Evolutionary conservation across 306 rosid genomes (phyloP), one percentile per base, ranked within the genome.

Genomic region (Pterocarpus macrocarpus): DNA sequence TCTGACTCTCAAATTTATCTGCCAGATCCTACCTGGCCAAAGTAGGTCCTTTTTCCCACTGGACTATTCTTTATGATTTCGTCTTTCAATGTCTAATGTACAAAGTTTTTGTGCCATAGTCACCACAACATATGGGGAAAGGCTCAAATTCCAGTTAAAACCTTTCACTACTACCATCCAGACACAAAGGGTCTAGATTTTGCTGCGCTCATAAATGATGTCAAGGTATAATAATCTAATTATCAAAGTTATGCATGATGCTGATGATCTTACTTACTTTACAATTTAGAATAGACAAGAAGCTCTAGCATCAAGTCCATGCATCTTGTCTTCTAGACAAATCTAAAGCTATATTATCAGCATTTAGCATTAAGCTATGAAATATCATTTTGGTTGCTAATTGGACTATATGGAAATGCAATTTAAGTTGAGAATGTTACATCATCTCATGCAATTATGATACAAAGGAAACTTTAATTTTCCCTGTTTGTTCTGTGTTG

Each of bases 121-220:
- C 98, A 94, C 80, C 97, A 86, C 84, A 91, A 91, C 89, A 91
- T 94, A 78, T 94, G 98, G 98, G 84, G 87, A 83, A 93, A 91
- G 56, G 95, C 95, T 66, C 87, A 85, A 36, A 90, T 94, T 73
- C 92, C 93, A 17, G 88, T 90, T 62, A 91, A 88, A 85, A 90
- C 88, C 35, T 94, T 81, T 81, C 97, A 83, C 77, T 94, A 94
- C 90, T 94, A 94, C 75, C 83, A 86, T 75, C 89, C 92, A 56
- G 92, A 94, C 73, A 75, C 94, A 17, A 92, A 59, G 86, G 95
- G 95, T n/a, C 78, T 94, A 79, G 91, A 91, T 83, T 89, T 91
- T 84, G 82, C 92, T 6, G 90, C 90, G 36, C 66, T 94, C 81
- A 82, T 94, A 76, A 88, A 90, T 69, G 97, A 94, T 78, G 39